Conservation (phyloP, 192 early-diverging fungal genomes). For the Entomortierella chlamydospora region DNA sequence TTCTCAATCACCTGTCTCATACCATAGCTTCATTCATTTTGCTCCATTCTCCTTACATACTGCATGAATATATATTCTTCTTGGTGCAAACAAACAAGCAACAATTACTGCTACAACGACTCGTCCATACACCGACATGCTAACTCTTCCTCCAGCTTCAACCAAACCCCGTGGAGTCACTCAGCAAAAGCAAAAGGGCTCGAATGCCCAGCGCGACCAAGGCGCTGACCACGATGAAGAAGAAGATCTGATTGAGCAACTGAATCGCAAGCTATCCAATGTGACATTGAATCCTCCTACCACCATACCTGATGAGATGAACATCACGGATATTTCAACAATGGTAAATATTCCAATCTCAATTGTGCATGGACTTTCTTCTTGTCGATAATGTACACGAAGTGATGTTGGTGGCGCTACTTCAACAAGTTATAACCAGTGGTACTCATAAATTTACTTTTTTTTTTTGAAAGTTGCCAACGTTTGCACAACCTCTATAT, state of each 20-base stretch:
- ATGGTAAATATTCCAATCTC: conserved; percentile 39
- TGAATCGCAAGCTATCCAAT: conserved; percentile 49
- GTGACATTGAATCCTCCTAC: conserved; percentile 47
- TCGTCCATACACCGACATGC: conserved; percentile 5
- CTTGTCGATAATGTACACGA: too few species aligned
- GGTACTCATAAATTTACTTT: too few species aligned
- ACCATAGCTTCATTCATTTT: too few species aligned
- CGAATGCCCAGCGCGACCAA: conserved; percentile 34
- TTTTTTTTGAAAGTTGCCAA: conserved; percentile 28
- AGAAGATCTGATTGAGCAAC: conserved; percentile 53
- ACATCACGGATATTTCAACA: conserved; percentile 45
- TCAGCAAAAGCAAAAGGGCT: conserved; percentile 44
- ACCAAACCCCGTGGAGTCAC: conserved; percentile 32
- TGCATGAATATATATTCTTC: too few species aligned
- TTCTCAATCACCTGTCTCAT: too few species aligned
- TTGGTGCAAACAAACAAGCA: not conserved
- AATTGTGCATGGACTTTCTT: not conserved
- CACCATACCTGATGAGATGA: conserved; percentile 52
- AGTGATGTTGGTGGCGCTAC: not conserved
- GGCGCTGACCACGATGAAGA: conserved; percentile 32
- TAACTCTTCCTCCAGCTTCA: conserved; percentile 12
- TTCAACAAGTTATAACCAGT: too few species aligned
- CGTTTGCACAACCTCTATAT: conserved; percentile 51
- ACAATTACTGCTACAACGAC: not conserved
- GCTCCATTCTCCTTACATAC: too few species aligned